These are phyloP conservation scores for Yarrowia sp. DNA, from an alignment of 805 yeast genomes.

Conservation along the genomic window DNA sequence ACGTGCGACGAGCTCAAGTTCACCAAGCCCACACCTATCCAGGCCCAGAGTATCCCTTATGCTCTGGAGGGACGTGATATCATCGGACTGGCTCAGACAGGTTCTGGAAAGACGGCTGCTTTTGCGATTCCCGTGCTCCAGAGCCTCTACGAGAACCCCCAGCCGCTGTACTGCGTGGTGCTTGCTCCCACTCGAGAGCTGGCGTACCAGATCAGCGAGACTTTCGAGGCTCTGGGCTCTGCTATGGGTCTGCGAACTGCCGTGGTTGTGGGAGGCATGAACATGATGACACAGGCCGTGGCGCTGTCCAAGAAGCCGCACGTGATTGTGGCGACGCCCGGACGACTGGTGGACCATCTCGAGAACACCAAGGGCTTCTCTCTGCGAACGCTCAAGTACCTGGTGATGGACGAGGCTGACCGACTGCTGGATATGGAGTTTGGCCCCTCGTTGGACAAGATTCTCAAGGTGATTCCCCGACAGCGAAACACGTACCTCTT, in stretches of 20 bases:
- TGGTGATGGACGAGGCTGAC: slow-evolving; percentile 97
- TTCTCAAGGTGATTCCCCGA: slow-evolving; percentile 77
- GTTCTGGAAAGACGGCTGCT: slow-evolving; percentile 98
- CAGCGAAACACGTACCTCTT: slow-evolving; percentile 78
- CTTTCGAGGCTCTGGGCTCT: slow-evolving; percentile 90
- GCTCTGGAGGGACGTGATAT: slow-evolving; percentile 89
- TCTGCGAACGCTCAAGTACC: slow-evolving; percentile 68
- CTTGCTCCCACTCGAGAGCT: slow-evolving; percentile 69
- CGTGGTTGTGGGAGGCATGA: slow-evolving; percentile 97
- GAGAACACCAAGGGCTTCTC: slow-evolving; percentile 90
- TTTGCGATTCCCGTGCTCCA: slow-evolving; percentile 95
- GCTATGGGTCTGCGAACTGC: slow-evolving; percentile 88
- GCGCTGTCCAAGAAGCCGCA: slow-evolving; percentile 94
- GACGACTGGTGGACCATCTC: slow-evolving; percentile 84
- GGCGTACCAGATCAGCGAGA: slow-evolving; percentile 70
- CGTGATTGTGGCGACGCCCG: slow-evolving; percentile 43
- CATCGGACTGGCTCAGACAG: slow-evolving; percentile 95
- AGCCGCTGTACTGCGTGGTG: slow-evolving; percentile 85
- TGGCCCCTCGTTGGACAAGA: slow-evolving; percentile 89
- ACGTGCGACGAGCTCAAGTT: slow-evolving; percentile 74
- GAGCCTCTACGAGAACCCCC: slow-evolving; percentile 82
- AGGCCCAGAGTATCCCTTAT: slow-evolving; percentile 84
- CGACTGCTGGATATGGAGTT: slow-evolving; percentile 93
- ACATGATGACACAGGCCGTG: slow-evolving; percentile 95
- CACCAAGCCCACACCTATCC: slow-evolving; percentile 89